Evolutionary conservation across 805 yeast genomes (phyloP).

Genomic region (Candida coquimbonensis): DNA sequence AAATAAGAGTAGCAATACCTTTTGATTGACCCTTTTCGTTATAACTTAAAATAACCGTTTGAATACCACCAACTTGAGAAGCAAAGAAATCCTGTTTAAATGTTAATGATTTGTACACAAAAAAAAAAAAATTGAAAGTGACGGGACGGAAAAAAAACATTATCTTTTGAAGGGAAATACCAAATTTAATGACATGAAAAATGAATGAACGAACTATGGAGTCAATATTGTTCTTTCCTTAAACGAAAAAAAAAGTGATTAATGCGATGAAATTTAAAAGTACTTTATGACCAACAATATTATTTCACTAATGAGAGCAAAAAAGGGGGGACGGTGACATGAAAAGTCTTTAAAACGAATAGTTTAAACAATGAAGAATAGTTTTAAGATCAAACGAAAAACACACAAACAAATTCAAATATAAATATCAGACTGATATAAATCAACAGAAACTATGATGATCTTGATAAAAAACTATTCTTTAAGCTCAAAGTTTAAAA

Average conservation of each 20-base stretch:
- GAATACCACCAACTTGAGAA: constrained; percentile 81
- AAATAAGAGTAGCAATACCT: constrained; percentile 85
- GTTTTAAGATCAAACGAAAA: not conserved
- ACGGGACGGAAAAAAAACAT: not conserved
- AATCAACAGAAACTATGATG: too few species aligned
- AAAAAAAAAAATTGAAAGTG: not conserved
- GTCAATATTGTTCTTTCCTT: too few species aligned
- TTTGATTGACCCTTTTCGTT: constrained; percentile 85
- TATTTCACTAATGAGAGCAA: not conserved
- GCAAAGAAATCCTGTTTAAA: constrained; percentile 73
- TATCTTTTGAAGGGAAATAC: not conserved
- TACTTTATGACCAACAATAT: not conserved
- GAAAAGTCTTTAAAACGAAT: not conserved
- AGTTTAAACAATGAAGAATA: not conserved
- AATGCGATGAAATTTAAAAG: not conserved
- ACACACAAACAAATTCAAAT: not conserved
- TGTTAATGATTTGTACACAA: constrained; percentile 5
- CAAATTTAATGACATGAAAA: not conserved
- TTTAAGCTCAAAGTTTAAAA: too few species aligned
- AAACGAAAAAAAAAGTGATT: not conserved
- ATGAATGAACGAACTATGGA: not conserved
- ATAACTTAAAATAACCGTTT: constrained; percentile 63
- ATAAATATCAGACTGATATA: not conserved
- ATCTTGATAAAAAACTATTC: not conserved
- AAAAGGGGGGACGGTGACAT: not conserved